Conservation (phyloP, 352 stramenopile genomes). For the Aphanomyces cochlioides region DNA sequence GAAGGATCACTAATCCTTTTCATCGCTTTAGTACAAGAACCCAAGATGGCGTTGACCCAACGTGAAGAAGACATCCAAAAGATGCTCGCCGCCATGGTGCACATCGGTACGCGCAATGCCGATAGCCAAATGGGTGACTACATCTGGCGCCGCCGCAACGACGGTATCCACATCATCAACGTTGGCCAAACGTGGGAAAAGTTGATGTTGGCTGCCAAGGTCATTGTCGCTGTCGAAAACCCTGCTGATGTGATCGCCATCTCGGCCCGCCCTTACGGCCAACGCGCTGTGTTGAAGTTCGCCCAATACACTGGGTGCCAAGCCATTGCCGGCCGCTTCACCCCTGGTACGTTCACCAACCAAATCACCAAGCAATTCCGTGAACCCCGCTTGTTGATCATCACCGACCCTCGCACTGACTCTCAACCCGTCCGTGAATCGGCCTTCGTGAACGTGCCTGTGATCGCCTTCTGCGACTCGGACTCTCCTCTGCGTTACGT, state of each 20-base stretch:
- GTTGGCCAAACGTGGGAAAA: constrained; percentile 99
- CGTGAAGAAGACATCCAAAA: constrained; percentile 99
- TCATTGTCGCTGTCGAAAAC: constrained; percentile 99
- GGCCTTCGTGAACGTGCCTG: constrained; percentile 99
- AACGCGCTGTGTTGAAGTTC: constrained; percentile 99
- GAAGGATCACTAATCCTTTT: constrained; percentile 31
- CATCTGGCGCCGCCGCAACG: constrained; percentile 98
- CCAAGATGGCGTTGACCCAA: constrained; percentile 71
- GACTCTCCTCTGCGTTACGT: constrained; percentile 99
- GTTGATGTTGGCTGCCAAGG: constrained; percentile 97
- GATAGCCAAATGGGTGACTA: constrained; percentile 99
- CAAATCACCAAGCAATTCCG: constrained; percentile 99
- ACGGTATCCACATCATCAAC: constrained; percentile 99
- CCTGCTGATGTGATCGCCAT: constrained; percentile 99
- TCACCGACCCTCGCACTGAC: constrained; percentile 99
- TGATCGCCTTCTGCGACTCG: constrained; percentile 99
- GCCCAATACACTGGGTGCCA: constrained; percentile 98
- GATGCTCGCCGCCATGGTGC: constrained; percentile 99
- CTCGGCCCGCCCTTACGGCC: constrained; percentile 97
- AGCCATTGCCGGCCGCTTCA: constrained; percentile 99
- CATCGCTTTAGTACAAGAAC: constrained; percentile 28
- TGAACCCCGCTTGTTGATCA: constrained; percentile 98
- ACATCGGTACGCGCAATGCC: constrained; percentile 99
- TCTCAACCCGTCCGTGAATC: constrained; percentile 96
- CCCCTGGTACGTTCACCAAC: constrained; percentile 99